A percentile compares a stretch with the other conserved stretches of the same genome.
These are phyloP conservation scores for Jatropha curcas DNA, from an alignment of 345 rosid genomes.

Conservation along the genomic window DNA sequence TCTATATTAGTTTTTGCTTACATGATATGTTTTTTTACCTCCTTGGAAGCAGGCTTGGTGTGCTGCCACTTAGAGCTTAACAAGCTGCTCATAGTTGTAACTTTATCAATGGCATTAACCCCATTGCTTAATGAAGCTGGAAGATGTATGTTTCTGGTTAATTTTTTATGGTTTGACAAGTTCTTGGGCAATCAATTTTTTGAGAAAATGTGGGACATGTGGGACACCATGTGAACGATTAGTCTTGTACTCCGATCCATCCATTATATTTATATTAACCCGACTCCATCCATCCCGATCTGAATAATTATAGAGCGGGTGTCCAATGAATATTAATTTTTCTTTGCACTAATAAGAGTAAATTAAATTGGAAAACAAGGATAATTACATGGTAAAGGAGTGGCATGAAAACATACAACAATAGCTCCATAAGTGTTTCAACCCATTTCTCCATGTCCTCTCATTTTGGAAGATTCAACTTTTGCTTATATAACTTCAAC, in stretches of 20 bases:
- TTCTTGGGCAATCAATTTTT: not conserved
- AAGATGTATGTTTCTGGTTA: constrained; percentile 37
- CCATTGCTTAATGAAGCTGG: constrained; percentile 87
- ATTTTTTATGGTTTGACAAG: constrained; percentile 6
- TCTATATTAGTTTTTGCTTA: constrained; percentile 18
- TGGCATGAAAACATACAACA: not conserved
- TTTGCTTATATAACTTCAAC: not conserved
- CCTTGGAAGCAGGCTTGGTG: constrained; percentile 71
- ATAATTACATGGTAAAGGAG: no score
- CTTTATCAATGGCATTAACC: constrained; percentile 93
- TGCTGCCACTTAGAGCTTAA: constrained; percentile 96
- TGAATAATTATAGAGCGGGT: no score
- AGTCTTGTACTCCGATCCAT: no score
- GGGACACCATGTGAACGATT: not conserved
- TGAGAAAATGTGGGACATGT: not conserved
- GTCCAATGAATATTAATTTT: no score
- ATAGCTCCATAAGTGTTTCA: not conserved
- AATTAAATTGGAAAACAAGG: no score
- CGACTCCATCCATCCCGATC: no score
- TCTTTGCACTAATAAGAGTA: no score
- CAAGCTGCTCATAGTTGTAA: constrained; percentile 93
- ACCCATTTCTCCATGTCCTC: not conserved
- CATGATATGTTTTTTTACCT: not conserved
- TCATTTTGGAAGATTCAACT: not conserved
- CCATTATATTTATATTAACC: no score